Conservation (phyloP, 345 rosid species). For the Arabidopsis suecica region DNA sequence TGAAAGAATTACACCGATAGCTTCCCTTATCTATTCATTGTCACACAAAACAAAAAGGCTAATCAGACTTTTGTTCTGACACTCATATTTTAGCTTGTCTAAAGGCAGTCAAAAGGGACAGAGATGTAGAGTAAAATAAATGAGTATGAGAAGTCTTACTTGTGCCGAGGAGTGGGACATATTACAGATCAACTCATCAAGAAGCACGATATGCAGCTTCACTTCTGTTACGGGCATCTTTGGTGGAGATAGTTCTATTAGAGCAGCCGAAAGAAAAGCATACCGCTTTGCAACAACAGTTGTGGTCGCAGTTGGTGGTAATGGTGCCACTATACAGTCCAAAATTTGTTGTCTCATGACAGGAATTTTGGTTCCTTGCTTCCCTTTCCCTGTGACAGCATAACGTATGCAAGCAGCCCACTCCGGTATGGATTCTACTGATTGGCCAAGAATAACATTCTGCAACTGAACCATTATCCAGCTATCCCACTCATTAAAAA, state of each 20-base stretch:
- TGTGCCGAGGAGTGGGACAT: conserved; percentile 99
- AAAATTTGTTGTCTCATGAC: conserved; percentile 78
- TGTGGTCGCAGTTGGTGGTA: conserved; percentile 82
- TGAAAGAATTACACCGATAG: conserved; percentile 84
- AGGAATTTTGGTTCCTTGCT: conserved; percentile 81
- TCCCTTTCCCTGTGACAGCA: conserved; percentile 98
- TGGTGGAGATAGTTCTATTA: conserved; percentile 86
- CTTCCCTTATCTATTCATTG: conserved; percentile 85
- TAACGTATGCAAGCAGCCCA: conserved; percentile 99
- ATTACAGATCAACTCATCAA: conserved; percentile 76
- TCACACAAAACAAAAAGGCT: conserved; percentile 27
- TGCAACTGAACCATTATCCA: conserved; percentile 91
- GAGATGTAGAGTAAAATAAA: conserved; percentile 18
- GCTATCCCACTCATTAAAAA: conserved; percentile 80
- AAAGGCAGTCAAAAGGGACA: conserved; percentile 25
- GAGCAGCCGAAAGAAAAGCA: conserved; percentile 91
- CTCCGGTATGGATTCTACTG: conserved; percentile 94
- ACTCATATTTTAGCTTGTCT: conserved; percentile 2
- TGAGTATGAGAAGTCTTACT: conserved; percentile 55
- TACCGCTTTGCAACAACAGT: conserved; percentile 93
- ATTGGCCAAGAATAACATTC: conserved; percentile 78
- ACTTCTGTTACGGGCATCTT: conserved; percentile 80
- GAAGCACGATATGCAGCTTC: conserved; percentile 68
- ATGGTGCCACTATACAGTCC: conserved; percentile 77
- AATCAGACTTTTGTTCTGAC: conserved; percentile 24